Evolutionary conservation across 139 green algal species (phyloP), one percentile per base, ranked within the genome.

Genomic region (Picocystis salinarum): DNA sequence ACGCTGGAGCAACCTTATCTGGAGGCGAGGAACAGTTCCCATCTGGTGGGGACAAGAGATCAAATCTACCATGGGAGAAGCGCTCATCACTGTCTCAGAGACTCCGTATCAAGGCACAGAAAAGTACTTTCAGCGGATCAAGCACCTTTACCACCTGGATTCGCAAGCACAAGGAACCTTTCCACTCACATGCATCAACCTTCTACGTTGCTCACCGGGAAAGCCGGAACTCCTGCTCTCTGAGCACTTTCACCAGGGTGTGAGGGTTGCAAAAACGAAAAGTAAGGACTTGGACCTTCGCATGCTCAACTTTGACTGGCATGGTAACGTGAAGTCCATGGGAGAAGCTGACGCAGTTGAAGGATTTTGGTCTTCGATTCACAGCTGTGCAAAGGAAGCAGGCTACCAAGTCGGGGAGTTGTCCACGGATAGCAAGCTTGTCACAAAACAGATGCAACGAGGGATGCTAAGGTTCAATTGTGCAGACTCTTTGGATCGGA

Each of bases 401-500:
- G 40, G 30, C 42, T 39, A 45, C 17, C 33, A 23, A 27, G 15
- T 3, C 5, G 39, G 27, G n/a, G 20, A 36, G 4, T 7, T 57
- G 22, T 19, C 18, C n/a, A 34, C 44, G 31, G 26, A 34, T 19
- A 44, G 15, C 37, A 23, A 9, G n/a, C 41, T 11, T 27, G 33
- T 23, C 26, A 33, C 41, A 39, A 34, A 19, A 10, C 54, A 64
- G 39, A 44, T 44, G 20, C 78, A 91, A 64, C 22, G 18, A 0
- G 79, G 79, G 5, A 13, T 85, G n/a, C 49, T 91, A 40, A 57
- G 79, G 6, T 95, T 88, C 66, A 98, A 98, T 64, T 98, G 88
- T 39, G 88, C 88, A 0, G 88, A 98, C 67, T 91, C 74, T 1
- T 66, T 98, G 45, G 88, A 98, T 58, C 64, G 88, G 25, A 98